Evolutionary conservation across 2,329 filamentous ascomycete genomes (phyloP).

Genomic region (Gnomoniopsis smithogilvyi): DNA sequence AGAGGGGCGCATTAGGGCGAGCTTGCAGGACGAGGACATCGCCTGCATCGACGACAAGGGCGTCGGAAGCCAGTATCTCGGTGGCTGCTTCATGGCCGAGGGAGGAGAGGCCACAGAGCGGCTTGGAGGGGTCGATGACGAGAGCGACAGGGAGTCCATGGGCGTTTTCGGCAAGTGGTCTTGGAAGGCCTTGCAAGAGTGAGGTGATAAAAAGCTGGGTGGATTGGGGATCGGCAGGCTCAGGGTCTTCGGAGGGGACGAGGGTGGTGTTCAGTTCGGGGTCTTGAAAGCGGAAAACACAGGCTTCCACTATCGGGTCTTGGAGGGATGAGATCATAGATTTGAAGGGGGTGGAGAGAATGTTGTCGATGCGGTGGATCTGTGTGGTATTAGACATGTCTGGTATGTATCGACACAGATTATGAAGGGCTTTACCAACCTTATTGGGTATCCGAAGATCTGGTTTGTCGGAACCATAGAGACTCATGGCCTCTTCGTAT

Average conservation of each 20-base stretch:
- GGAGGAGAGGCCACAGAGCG: slow-evolving; percentile 71
- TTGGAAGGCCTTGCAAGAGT: slow-evolving; percentile 50
- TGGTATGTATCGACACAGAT: slow-evolving; percentile 7
- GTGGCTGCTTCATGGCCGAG: slow-evolving; percentile 72
- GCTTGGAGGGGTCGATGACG: slow-evolving; percentile 69
- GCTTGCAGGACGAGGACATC: slow-evolving; percentile 83
- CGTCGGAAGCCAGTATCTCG: slow-evolving; percentile 36
- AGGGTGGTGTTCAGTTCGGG: slow-evolving; percentile 22
- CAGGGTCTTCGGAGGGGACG: slow-evolving; percentile 33
- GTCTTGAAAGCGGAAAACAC: slow-evolving; percentile 60
- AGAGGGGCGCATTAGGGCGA: slow-evolving; percentile 60
- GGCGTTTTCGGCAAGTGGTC: slow-evolving; percentile 61
- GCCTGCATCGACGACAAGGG: slow-evolving; percentile 56
- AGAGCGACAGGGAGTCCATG: slow-evolving; percentile 80
- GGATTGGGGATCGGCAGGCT: neutral
- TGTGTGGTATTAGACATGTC: slow-evolving; percentile 30
- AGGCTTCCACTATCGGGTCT: slow-evolving; percentile 70
- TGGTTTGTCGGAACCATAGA: slow-evolving; percentile 88
- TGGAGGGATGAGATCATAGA: slow-evolving; percentile 70
- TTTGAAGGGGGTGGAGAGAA: slow-evolving; percentile 62
- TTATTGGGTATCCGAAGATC: slow-evolving; percentile 73
- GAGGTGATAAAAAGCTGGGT: slow-evolving; percentile 52
- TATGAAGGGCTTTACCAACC: slow-evolving; percentile 36
- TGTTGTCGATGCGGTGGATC: slow-evolving; percentile 63
- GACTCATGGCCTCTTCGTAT: slow-evolving; percentile 75